Base-by-base conservation (phyloP, 2,329 filamentous ascomycete genomes). In the Scedosporium apiospermum region DNA sequence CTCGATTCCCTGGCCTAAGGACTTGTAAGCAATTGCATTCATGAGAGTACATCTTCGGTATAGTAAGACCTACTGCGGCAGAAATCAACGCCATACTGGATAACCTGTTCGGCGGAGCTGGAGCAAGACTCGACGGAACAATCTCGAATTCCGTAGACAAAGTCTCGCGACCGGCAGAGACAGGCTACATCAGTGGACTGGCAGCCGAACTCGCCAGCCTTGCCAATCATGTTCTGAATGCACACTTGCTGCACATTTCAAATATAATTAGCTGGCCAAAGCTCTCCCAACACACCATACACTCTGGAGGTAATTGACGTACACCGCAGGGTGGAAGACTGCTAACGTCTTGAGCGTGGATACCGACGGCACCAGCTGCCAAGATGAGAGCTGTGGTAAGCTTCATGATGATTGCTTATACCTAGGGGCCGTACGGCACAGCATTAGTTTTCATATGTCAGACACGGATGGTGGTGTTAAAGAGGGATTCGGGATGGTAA, bases 261-360 rank as follows among this genome's bases (percentile, higher is more conserved):
- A 59, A 26, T 10, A 3, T 23, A 1, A 23, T 58, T 58, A 38
- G 23, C 16, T n/a, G 26, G 46, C 3, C 46, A 23, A 23, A 51
- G 46, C n/a, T 18, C 46, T 18, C n/a, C 27, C 27, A 21, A 41
- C 16, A 58, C 14, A 41, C 23, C 23, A n/a, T 9, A 6, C 6
- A 23, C 46, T 51, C 21, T 21, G 10, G 58, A 34, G 23, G 27
- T 27, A 58, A 21, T 18, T 6, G 9, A 77, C 82, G 77, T 80
- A 85, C 83, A 72, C 77, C 82, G 68, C 83, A 86, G 18, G 69
- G 63, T 41, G 81, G 76, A 60, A 84, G 78, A 62, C 73, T 71
- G 63, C 71, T 61, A 57, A 74, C 60, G 65, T 74, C 61, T 69
- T 82, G 79, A 49, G 76, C 78, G 18, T 72, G 72, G 65, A 69